A percentile compares a stretch with the other conserved stretches of the same genome.
Conservation (phyloP, 2,329 filamentous ascomycete species). For the Penicillium nordicum region DNA sequence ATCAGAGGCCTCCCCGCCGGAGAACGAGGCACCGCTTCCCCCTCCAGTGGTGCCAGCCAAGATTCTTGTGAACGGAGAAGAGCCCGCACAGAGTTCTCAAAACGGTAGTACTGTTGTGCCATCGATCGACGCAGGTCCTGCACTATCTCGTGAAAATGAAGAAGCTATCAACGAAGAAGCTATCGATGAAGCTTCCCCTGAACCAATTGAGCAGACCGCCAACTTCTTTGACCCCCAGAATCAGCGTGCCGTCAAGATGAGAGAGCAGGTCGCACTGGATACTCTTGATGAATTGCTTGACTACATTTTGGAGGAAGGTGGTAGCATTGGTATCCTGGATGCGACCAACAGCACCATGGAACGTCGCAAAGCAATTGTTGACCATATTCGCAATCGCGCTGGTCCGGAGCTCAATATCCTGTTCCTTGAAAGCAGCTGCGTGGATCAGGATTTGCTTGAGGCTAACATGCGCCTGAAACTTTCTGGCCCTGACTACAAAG, state of each 20-base stretch:
- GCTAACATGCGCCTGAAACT: conserved; percentile 97
- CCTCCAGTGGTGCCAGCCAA: conserved; percentile 47
- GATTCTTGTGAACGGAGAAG: conserved; percentile 59
- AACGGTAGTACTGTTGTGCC: conserved; percentile 27
- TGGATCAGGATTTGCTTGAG: conserved; percentile 79
- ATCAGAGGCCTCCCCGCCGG: conserved; percentile 23
- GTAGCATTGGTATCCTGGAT: conserved; percentile 91
- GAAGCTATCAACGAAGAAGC: conserved; percentile 8
- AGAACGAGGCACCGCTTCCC: conserved; percentile 34
- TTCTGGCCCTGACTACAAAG: conserved; percentile 91
- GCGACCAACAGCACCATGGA: conserved; percentile 94
- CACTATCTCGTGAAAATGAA: conserved; percentile 15
- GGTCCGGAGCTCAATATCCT: conserved; percentile 83
- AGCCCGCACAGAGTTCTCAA: conserved; percentile 29
- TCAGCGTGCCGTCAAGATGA: conserved; percentile 71
- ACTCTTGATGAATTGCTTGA: conserved; percentile 89
- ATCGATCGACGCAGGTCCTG: conserved; percentile 22
- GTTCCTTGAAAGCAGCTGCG: conserved; percentile 92
- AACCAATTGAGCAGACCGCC: conserved; percentile 79
- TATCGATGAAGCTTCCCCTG: conserved; percentile 34
- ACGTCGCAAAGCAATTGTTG: conserved; percentile 76
- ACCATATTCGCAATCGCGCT: conserved; percentile 76
- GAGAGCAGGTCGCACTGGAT: conserved; percentile 88
- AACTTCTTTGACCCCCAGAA: conserved; percentile 93
- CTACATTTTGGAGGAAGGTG: conserved; percentile 77